Conservation (phyloP, 2,329 filamentous ascomycete species). For the Ascochyta koolunga region DNA sequence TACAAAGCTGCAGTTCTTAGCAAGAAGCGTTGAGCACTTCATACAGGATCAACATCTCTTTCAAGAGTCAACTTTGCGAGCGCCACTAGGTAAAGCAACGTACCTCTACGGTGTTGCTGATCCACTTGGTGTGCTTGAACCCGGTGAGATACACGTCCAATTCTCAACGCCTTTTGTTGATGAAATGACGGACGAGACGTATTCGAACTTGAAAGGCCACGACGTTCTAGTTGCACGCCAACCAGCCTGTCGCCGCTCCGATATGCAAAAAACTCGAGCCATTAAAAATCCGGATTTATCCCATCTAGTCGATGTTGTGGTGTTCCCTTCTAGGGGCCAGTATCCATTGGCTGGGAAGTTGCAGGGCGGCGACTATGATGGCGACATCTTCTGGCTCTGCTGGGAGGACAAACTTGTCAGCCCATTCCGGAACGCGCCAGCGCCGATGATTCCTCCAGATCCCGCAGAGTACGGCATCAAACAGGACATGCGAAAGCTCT, state of each 20-base stretch:
- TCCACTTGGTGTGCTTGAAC: slow-evolving; percentile 64
- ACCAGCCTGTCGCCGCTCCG: slow-evolving; percentile 72
- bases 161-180: slow-evolving; percentile 68
- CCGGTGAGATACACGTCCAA: slow-evolving; percentile 70
- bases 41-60: slow-evolving; percentile 60
- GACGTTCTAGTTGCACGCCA: slow-evolving; percentile 72
- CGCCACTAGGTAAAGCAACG: slow-evolving; percentile 66
- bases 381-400: slow-evolving; percentile 77
- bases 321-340: slow-evolving; percentile 72
- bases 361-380: slow-evolving; percentile 82
- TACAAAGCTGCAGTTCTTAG: slow-evolving; percentile 55
- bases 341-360: slow-evolving; percentile 71
- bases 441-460: slow-evolving; percentile 55
- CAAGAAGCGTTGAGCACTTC: slow-evolving; percentile 55
- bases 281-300: slow-evolving; percentile 64
- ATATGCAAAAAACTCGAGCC: slow-evolving; percentile 68
- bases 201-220: slow-evolving; percentile 60
- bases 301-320: slow-evolving; percentile 75
- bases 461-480: slow-evolving; percentile 57
- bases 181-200: slow-evolving; percentile 59
- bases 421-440: slow-evolving; percentile 68
- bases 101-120: slow-evolving; percentile 73
- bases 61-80: slow-evolving; percentile 63
- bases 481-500: slow-evolving; percentile 57
- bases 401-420: slow-evolving; percentile 71